These are phyloP conservation scores for Colletotrichum sp. DNA, from an alignment of 2,329 filamentous ascomycete species.

Conservation along the genomic window DNA sequence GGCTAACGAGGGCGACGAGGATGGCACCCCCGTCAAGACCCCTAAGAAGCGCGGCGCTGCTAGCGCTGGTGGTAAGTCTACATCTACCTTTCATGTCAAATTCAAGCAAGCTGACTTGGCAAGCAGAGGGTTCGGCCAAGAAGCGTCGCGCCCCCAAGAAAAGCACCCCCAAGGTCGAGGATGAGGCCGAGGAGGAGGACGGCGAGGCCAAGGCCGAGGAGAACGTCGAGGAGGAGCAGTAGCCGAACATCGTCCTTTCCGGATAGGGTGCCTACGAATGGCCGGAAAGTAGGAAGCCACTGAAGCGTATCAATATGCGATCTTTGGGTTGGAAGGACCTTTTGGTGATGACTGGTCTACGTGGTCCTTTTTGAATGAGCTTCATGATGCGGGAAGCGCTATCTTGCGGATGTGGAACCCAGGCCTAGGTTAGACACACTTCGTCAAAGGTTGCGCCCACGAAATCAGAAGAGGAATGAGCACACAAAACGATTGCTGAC, in stretches of 20 bases:
- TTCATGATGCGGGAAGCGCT: neutral
- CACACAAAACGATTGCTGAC: slow-evolving; percentile 28
- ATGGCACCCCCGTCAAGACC: neutral
- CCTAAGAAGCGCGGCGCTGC: slow-evolving; percentile 3
- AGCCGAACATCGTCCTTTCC: neutral
- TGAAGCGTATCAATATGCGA: neutral
- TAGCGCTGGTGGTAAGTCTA: neutral
- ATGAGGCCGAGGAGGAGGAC: neutral
- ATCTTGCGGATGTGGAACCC: neutral
- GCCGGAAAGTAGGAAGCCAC: neutral
- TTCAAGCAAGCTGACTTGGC: neutral
- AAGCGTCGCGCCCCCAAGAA: slow-evolving; percentile 23
- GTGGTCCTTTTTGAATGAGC: neutral
- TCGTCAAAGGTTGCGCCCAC: neutral
- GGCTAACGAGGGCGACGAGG: neutral
- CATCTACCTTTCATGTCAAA: neutral
- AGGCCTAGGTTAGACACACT: neutral
- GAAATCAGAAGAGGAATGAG: slow-evolving; percentile 22
- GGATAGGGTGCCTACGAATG: neutral
- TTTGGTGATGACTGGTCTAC: neutral
- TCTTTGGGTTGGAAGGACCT: neutral
- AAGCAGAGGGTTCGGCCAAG: neutral
- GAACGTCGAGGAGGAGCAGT: slow-evolving; percentile 46
- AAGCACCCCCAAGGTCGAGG: slow-evolving; percentile 10
- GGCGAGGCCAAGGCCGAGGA: slow-evolving; percentile 22